Evolutionary conservation across 2,329 filamentous ascomycete genomes (phyloP), one percentile per base, ranked within the genome.

Genomic region (Claviceps arundinis): DNA sequence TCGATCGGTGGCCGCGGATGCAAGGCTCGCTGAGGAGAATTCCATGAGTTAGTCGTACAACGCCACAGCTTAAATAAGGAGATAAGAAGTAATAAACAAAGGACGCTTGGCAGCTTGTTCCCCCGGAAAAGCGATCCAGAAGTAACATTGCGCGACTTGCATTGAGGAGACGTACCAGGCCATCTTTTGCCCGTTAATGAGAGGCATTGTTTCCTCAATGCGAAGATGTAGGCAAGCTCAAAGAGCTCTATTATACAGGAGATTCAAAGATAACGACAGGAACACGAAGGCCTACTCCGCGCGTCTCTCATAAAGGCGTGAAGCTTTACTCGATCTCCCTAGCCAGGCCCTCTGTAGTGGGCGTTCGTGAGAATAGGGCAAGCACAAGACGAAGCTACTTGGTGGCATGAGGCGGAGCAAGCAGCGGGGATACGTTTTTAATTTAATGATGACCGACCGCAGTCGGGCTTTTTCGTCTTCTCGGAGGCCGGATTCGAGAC

Each of bases 1-100:
- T 86, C 34, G 84, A 87, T 60, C 84, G 81, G 66, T 88, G 84
- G 52, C 84, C 84, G 61, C 84, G 81, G 59, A 87, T 87, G 64
- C 84, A 87, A 62, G 84, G 83, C 73, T 80, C 80, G 67, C 84
- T 87, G 59, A 19, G 40, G 4, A 9, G 8, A 17, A 30, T 14
- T 14, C 17, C 16, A 40, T 52, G 37, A 52, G 47, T 52, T 22
- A n/a, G 16, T 13, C 14, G 19, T 46, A 34, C 30, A 30, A 6
- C 9, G 13, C 11, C 16, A 46, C 14, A 30, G 4, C 9, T 34
- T 34, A 34, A 11, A 34, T 11, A 34, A 34, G 30, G 30, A 11
- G 9, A 9, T 34, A 34, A 5, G 46, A 8, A 24, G 14, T 19
- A 30, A 34, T 11, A 16, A 1, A n/a, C 3, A 34, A n/a, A 19